Percentiles rank a stretch among this genome's conserved stretches.
phyloP scores from a whole-genome alignment of 2,329 filamentous ascomycete genomes.

The Huntiella savannae region DNA sequence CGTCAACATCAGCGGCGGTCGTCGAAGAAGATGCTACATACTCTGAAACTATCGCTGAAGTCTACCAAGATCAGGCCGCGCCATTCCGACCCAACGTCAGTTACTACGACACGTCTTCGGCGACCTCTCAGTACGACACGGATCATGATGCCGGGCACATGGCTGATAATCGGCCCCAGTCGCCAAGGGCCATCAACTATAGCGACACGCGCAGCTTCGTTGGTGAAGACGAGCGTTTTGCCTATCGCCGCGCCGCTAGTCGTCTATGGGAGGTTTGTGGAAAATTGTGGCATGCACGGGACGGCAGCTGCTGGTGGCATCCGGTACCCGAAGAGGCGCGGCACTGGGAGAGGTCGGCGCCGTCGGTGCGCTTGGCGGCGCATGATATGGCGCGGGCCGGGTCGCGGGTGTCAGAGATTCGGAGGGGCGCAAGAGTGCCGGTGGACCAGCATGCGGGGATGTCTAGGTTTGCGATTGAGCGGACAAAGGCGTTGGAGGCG shows the following conservation, averaged over 20 bases:
- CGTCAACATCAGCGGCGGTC: background rate
- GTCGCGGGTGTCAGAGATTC: slow-evolving; percentile 7
- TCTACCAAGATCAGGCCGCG: slow-evolving; percentile 57
- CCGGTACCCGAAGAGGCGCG: slow-evolving; percentile 44
- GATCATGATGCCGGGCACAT: slow-evolving; percentile 37
- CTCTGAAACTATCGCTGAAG: slow-evolving; percentile 35
- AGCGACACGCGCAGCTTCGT: slow-evolving; percentile 49
- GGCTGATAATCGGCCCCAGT: slow-evolving; percentile 16
- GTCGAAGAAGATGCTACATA: slow-evolving; percentile 22
- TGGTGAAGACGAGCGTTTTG: slow-evolving; percentile 65
- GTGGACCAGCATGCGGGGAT: slow-evolving; percentile 8
- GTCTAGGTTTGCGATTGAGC: slow-evolving; percentile 7
- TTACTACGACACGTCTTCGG: slow-evolving; percentile 33
- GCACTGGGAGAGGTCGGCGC: slow-evolving; percentile 38
- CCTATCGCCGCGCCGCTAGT: slow-evolving; percentile 57
- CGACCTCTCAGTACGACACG: slow-evolving; percentile 30
- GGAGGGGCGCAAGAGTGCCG: slow-evolving; percentile 2
- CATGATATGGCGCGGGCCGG: slow-evolving; percentile 5
- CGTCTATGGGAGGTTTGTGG: slow-evolving; percentile 73
- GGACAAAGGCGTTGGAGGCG: slow-evolving; percentile 1
- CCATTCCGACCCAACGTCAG: slow-evolving; percentile 67
- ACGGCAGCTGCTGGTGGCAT: slow-evolving; percentile 42
- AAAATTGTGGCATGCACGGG: slow-evolving; percentile 46
- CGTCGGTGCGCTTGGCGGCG: slow-evolving; percentile 2
- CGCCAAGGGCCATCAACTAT: slow-evolving; percentile 34